These are phyloP conservation scores for Coprinopsis marcescibilis DNA, from an alignment of 768 basidiomycete genomes.

Conservation along the genomic window DNA sequence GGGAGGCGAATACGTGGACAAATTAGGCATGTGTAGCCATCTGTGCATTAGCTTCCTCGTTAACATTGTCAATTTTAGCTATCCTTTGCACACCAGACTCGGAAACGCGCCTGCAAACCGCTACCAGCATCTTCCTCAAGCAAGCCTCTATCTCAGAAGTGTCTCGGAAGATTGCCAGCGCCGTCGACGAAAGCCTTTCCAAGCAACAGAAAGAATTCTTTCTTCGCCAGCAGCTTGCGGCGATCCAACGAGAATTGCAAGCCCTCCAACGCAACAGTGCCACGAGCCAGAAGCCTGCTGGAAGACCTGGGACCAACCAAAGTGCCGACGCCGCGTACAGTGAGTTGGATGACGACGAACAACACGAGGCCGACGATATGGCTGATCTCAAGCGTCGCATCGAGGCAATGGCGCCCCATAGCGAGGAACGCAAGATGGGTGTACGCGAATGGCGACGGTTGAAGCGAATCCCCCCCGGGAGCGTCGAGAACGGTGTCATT, in stretches of 20 bases:
- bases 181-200: slow-evolving; percentile 78
- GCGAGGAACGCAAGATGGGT: slow-evolving; percentile 79
- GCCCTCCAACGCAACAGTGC: slow-evolving; percentile 36
- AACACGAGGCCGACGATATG: slow-evolving; percentile 76
- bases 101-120: slow-evolving; percentile 57
- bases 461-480: slow-evolving; percentile 83
- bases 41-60: not conserved
- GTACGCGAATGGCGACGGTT: slow-evolving; percentile 79
- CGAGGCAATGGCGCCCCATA: slow-evolving; percentile 64
- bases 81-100: slow-evolving; percentile 56
- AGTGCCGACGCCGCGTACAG: slow-evolving; percentile 23
- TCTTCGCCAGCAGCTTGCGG: slow-evolving; percentile 76
- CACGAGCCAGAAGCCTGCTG: slow-evolving; percentile 8
- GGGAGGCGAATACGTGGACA: slow-evolving; percentile 63
- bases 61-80: slow-evolving; percentile 30
- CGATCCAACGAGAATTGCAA: slow-evolving; percentile 72
- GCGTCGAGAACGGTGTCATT: slow-evolving; percentile 88
- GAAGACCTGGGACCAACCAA: slow-evolving; percentile 8
- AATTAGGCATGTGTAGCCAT: slow-evolving; percentile 47
- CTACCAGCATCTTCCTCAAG: slow-evolving; percentile 68
- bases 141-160: slow-evolving; percentile 77
- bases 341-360: slow-evolving; percentile 73
- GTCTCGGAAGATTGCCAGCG: slow-evolving; percentile 71
- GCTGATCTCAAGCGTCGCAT: slow-evolving; percentile 67
- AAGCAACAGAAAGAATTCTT: slow-evolving; percentile 88